These are phyloP conservation scores for Nidularia pulvinata DNA, from an alignment of 768 basidiomycete genomes.

Conservation along the genomic window DNA sequence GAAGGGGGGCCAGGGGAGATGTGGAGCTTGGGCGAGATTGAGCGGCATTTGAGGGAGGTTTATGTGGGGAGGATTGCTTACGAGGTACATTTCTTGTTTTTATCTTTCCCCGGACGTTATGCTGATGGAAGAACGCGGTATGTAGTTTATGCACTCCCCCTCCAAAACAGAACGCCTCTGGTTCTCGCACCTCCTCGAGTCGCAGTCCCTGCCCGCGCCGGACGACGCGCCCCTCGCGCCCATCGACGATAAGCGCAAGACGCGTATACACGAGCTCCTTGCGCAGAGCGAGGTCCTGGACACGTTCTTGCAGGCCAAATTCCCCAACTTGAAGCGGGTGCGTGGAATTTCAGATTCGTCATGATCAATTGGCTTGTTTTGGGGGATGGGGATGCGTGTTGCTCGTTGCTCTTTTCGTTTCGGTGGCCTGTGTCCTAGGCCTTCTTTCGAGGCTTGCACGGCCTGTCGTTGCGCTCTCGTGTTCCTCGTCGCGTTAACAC, in stretches of 20 bases:
- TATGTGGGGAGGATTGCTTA: conserved; percentile 90
- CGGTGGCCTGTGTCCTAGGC: no score
- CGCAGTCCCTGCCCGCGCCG: conserved; percentile 36
- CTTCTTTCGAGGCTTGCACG: no score
- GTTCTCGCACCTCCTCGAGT: conserved; percentile 88
- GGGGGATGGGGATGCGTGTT: neutral
- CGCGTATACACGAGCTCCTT: conserved; percentile 66
- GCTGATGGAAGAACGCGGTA: neutral
- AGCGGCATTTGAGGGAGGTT: conserved; percentile 62
- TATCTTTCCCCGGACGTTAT: neutral
- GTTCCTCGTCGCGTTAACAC: no score
- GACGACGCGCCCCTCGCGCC: conserved; percentile 26
- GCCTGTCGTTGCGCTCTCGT: no score
- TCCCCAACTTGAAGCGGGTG: conserved; percentile 81
- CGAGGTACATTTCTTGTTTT: conserved; percentile 42
- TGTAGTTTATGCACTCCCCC: conserved; percentile 81
- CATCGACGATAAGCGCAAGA: conserved; percentile 35
- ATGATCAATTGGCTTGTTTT: neutral
- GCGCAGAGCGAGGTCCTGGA: conserved; percentile 82
- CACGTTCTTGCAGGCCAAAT: conserved; percentile 83
- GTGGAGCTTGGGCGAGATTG: conserved; percentile 76
- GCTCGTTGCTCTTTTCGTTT: neutral
- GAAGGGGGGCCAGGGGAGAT: conserved; percentile 26
- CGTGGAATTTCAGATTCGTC: conserved; percentile 5
- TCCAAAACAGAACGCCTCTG: conserved; percentile 85